A percentile compares a stretch with the other conserved stretches of the same genome.
Conservation (phyloP, 2,329 filamentous ascomycete species). For the Metarhizium humberi region DNA sequence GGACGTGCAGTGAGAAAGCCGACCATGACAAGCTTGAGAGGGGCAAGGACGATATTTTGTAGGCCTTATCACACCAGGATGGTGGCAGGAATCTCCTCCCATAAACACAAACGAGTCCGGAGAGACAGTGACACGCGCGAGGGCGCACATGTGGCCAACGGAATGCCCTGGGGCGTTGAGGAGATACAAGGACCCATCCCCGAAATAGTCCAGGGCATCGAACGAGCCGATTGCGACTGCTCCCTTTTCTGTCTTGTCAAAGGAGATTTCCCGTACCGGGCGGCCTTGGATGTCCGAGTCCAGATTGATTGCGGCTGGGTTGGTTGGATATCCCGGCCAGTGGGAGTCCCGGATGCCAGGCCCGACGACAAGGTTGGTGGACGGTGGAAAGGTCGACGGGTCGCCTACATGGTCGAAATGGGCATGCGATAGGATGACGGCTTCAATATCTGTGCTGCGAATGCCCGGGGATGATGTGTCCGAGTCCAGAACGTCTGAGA, state of each 20-base stretch:
- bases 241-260: constrained; percentile 7
- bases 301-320: constrained; percentile 4
- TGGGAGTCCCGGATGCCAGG: constrained; percentile 11
- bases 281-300: constrained; percentile 11
- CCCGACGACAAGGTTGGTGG: constrained; percentile 15
- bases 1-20: not conserved
- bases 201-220: constrained; percentile 30
- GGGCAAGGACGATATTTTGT: not conserved
- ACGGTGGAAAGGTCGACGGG: constrained; percentile 13
- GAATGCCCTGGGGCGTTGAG: constrained; percentile 21
- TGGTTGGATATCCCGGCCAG: constrained; percentile 10
- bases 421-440: constrained; percentile 19
- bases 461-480: not conserved
- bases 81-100: constrained; percentile 13
- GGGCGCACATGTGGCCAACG: constrained; percentile 12
- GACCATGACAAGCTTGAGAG: too few relatives aligned
- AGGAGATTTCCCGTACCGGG: constrained; percentile 8
- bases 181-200: constrained; percentile 31
- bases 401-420: constrained; percentile 21
- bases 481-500: not conserved
- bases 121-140: constrained; percentile 9
- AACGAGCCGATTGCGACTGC: constrained; percentile 29
- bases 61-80: constrained; percentile 8
- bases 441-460: too few relatives aligned
- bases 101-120: constrained; percentile 13